Conservation (phyloP, 202 grass and related monocot species). For the Digitaria exilis region DNA sequence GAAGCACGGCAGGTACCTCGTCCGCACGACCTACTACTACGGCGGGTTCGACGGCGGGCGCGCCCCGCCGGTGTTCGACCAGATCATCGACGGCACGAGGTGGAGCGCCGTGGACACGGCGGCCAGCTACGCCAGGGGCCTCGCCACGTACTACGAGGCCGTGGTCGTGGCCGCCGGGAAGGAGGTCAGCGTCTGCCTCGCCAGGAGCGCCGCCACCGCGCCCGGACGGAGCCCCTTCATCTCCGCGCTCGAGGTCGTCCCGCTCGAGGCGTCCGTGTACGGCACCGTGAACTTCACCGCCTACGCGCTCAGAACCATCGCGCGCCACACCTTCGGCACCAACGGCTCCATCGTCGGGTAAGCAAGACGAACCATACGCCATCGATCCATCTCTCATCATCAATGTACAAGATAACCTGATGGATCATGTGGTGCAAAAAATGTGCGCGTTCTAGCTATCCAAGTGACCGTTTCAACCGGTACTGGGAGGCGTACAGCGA, state of each 20-base stretch:
- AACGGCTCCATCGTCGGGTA: constrained; percentile 47
- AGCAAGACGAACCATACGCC: not conserved
- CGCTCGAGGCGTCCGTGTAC: constrained; percentile 64
- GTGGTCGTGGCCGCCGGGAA: constrained; percentile 46
- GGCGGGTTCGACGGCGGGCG: constrained; percentile 74
- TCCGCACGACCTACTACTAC: constrained; percentile 86
- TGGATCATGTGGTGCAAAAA: not conserved
- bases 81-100: constrained; percentile 72
- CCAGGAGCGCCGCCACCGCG: constrained; percentile 52
- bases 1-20: constrained; percentile 52
- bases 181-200: constrained; percentile 73
- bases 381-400: not conserved
- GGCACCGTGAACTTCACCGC: constrained; percentile 62
- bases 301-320: constrained; percentile 69
- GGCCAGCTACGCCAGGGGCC: constrained; percentile 46
- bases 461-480: constrained; percentile 72
- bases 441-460: constrained; percentile 49
- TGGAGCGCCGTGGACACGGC: constrained; percentile 82
- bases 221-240: constrained; percentile 77
- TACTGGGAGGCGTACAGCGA: constrained; percentile 75
- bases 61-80: constrained; percentile 69
- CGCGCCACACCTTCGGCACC: constrained; percentile 76
- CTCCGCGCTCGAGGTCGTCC: constrained; percentile 78
- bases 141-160: constrained; percentile 80
- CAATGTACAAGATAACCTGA: not conserved